Percentiles rank a stretch among this genome's conserved stretches.
Conservation (phyloP, 2,329 filamentous ascomycete species). For the Hymenoscyphus occultus region DNA sequence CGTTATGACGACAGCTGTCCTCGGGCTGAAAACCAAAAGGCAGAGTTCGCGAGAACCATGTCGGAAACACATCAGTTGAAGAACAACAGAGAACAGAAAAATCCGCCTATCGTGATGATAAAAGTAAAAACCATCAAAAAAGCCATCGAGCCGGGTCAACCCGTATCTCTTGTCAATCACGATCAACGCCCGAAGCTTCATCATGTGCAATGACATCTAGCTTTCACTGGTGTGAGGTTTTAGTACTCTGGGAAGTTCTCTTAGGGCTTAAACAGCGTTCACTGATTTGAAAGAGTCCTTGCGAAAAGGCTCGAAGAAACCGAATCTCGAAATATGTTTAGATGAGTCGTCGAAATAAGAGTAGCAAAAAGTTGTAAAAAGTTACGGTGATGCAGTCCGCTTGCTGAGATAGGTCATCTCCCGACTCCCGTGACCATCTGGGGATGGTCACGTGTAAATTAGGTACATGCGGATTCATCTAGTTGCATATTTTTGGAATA, state of each 20-base stretch:
- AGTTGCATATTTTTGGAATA: too few relatives aligned
- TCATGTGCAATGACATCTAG: neutral
- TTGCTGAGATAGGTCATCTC: too few relatives aligned
- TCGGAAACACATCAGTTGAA: neutral
- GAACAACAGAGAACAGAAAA: neutral
- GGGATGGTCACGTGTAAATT: too few relatives aligned
- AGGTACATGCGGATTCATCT: too few relatives aligned
- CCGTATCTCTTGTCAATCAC: neutral
- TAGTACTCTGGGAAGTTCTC: neutral
- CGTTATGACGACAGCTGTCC: neutral
- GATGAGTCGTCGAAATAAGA: neutral
- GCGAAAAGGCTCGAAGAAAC: neutral
- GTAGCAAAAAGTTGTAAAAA: neutral
- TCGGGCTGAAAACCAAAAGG: neutral
- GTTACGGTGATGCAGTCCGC: neutral
- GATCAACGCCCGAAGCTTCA: neutral
- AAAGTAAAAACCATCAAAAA: neutral
- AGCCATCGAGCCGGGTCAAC: neutral
- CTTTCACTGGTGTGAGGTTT: neutral
- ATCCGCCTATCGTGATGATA: neutral
- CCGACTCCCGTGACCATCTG: too few relatives aligned
- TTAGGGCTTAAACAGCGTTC: neutral
- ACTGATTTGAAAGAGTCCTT: neutral
- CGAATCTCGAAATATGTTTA: neutral
- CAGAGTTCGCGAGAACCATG: neutral